phyloP scores from a whole-genome alignment of 805 yeast genomes.

The Cyberlindnera misumaiensis region DNA sequence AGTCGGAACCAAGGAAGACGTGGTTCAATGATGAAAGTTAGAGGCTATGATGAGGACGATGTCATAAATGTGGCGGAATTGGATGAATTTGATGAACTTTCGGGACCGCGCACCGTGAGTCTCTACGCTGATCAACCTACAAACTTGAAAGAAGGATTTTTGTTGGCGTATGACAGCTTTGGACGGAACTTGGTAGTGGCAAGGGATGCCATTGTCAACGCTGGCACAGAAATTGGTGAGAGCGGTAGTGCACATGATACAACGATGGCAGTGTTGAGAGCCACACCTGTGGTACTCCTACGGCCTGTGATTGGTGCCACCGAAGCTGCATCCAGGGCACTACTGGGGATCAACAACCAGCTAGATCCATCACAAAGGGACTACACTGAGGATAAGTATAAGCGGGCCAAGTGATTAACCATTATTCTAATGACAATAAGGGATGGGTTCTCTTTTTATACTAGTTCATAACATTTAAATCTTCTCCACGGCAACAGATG shows the following conservation, averaged over 20 bases:
- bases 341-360: conserved; percentile 79
- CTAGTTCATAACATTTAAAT: conserved; percentile 1
- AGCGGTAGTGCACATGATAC: conserved; percentile 63
- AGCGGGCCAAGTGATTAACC: conserved; percentile 18
- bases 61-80: conserved; percentile 17
- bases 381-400: conserved; percentile 63
- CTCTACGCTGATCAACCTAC: conserved; percentile 82
- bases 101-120: conserved; percentile 44
- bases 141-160: conserved; percentile 62
- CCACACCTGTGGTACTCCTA: conserved; percentile 73
- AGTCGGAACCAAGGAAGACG: conserved; percentile 1
- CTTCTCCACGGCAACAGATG: conserved; percentile 39
- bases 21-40: neutral
- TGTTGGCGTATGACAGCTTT: conserved; percentile 65
- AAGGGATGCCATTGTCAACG: conserved; percentile 49
- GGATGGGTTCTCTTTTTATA: neutral
- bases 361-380: conserved; percentile 58
- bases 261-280: conserved; percentile 58
- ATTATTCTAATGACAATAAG: neutral
- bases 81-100: conserved; percentile 15
- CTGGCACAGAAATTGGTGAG: conserved; percentile 57
- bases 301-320: conserved; percentile 91
- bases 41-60: conserved; percentile 1
- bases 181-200: conserved; percentile 65
- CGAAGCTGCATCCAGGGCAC: conserved; percentile 76